Conservation (phyloP, 208 protist species). For the Trypanosoma melophagium region DNA sequence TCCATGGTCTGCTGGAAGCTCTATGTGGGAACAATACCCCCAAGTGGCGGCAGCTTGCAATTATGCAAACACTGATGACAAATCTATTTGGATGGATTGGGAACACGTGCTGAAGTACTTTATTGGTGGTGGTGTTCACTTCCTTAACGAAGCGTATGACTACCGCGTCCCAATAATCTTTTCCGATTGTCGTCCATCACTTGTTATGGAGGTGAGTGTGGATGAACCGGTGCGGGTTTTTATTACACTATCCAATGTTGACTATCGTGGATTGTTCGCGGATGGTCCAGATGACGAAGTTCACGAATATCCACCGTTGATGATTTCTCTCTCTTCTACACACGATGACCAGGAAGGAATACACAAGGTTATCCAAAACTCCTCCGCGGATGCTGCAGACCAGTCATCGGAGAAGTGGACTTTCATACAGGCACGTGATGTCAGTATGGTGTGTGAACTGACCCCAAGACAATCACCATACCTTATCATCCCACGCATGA, state of each 20-base stretch:
- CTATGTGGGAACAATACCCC: slow-evolving; percentile 49
- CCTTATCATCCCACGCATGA: slow-evolving; percentile 69
- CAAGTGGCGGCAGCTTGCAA: slow-evolving; percentile 33
- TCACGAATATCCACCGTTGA: slow-evolving; percentile 77
- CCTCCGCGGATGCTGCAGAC: slow-evolving; percentile 42
- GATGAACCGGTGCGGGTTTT: slow-evolving; percentile 38
- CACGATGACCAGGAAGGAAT: slow-evolving; percentile 21
- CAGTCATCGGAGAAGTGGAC: slow-evolving; percentile 66
- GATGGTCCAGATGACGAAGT: slow-evolving; percentile 31
- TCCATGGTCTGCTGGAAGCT: slow-evolving; percentile 39
- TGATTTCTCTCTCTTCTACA: slow-evolving; percentile 66
- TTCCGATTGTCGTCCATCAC: slow-evolving; percentile 51
- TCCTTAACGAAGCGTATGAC: slow-evolving; percentile 42
- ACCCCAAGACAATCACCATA: slow-evolving; percentile 62
- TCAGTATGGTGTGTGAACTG: slow-evolving; percentile 61
- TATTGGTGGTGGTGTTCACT: slow-evolving; percentile 72
- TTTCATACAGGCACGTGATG: slow-evolving; percentile 81
- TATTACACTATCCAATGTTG: slow-evolving; percentile 69
- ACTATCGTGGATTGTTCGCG: slow-evolving; percentile 43
- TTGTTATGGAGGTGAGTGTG: slow-evolving; percentile 66
- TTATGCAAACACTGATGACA: slow-evolving; percentile 30
- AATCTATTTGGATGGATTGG: slow-evolving; percentile 72
- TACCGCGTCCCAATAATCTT: slow-evolving; percentile 77
- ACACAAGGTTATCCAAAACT: slow-evolving; percentile 67
- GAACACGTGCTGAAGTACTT: slow-evolving; percentile 75